phyloP scores from a whole-genome alignment of 164 flowering plant species.

The Annona cherimola region DNA sequence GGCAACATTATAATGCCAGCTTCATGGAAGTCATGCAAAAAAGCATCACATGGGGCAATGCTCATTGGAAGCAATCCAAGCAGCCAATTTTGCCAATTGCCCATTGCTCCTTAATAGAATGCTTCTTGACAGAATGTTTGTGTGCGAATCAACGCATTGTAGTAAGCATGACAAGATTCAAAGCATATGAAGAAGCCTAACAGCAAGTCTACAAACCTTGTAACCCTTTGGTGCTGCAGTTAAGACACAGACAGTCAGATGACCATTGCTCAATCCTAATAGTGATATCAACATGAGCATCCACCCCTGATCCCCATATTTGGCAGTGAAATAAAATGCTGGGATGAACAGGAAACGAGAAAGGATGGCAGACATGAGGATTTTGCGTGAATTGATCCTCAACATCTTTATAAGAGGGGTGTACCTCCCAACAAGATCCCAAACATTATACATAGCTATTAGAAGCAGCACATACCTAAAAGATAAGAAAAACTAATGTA shows the following conservation, averaged over 20 bases:
- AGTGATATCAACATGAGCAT: conserved; percentile 54
- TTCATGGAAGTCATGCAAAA: too few species aligned
- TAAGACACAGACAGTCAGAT: conserved; percentile 56
- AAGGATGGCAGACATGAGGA: conserved; percentile 31
- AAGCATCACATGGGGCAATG: too few species aligned
- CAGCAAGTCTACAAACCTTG: conserved; percentile 30
- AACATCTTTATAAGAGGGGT: conserved; percentile 47
- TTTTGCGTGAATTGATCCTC: conserved; percentile 45
- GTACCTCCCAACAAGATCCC: conserved; percentile 71
- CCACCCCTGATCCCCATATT: conserved; percentile 63
- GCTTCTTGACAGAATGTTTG: too few species aligned
- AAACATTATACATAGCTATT: conserved; percentile 63
- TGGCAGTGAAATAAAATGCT: conserved; percentile 57
- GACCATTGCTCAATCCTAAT: conserved; percentile 53
- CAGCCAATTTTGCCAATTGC: too few species aligned
- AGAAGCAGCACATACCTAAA: conserved; percentile 75
- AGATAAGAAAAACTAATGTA: not conserved
- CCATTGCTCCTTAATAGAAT: too few species aligned
- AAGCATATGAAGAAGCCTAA: not conserved
- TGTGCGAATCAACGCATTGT: too few species aligned
- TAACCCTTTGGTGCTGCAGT: conserved; percentile 62
- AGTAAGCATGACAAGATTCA: too few species aligned
- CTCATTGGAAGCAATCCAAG: too few species aligned
- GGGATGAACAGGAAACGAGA: conserved; percentile 51
- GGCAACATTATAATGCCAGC: too few species aligned